Evolutionary conservation across 2,329 filamentous ascomycete species (phyloP).

Genomic region (Truncatella angustata): DNA sequence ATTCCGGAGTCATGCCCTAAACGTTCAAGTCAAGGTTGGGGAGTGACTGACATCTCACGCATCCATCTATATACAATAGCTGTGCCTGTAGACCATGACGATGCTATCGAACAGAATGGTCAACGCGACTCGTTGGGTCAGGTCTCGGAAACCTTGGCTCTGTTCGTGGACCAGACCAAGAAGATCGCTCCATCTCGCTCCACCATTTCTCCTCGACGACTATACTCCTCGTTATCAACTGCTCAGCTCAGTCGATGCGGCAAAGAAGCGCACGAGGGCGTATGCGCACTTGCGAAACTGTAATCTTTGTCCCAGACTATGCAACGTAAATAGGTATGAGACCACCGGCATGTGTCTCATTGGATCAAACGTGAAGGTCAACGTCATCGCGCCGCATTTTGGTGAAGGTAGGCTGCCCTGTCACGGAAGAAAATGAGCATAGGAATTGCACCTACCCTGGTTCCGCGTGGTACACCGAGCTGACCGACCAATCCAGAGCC

Average conservation of each 20-base stretch:
- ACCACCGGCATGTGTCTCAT: constrained; percentile 77
- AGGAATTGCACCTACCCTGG: no score
- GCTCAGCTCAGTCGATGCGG: constrained; percentile 64
- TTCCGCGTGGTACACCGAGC: no score
- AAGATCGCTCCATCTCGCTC: constrained; percentile 49
- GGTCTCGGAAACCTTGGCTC: neutral
- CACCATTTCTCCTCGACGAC: constrained; percentile 69
- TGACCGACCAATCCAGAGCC: constrained; percentile 52
- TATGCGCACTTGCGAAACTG: constrained; percentile 76
- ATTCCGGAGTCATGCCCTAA: no score
- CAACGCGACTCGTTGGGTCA: neutral
- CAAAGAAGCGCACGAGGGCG: constrained; percentile 70
- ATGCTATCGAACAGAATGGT: neutral
- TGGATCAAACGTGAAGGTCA: constrained; percentile 73
- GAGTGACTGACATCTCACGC: neutral
- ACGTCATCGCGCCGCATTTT: constrained; percentile 82
- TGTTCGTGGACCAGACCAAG: neutral
- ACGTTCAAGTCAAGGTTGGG: no score
- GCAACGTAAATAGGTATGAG: constrained; percentile 78
- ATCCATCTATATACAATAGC: neutral
- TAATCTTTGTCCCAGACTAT: constrained; percentile 76
- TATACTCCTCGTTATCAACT: constrained; percentile 72
- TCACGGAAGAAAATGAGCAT: no score
- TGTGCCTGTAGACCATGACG: neutral
- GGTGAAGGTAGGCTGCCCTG: constrained; percentile 61